phyloP scores from a whole-genome alignment of 768 basidiomycete genomes.

The Mycena metata region DNA sequence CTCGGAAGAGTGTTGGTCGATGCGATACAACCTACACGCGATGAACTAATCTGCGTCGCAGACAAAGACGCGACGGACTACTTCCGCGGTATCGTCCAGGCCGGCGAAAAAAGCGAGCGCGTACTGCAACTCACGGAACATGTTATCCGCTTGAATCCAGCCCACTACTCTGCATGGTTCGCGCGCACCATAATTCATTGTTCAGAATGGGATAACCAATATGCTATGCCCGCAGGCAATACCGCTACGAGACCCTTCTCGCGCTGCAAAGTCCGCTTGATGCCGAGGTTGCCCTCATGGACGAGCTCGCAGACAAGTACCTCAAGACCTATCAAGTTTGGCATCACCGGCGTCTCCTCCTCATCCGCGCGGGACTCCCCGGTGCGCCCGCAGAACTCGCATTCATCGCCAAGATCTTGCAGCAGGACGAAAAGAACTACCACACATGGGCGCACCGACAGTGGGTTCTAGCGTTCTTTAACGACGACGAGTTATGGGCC shows the following conservation, averaged over 20 bases:
- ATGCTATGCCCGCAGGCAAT: slow-evolving; percentile 77
- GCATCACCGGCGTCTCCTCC: slow-evolving; percentile 89
- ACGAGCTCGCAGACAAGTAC: slow-evolving; percentile 84
- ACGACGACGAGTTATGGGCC: slow-evolving; percentile 76
- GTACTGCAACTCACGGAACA: slow-evolving; percentile 90
- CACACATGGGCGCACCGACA: slow-evolving; percentile 99
- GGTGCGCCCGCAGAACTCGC: slow-evolving; percentile 77
- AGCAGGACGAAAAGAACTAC: slow-evolving; percentile 93
- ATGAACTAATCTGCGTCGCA: slow-evolving; percentile 46
- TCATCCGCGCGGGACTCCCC: slow-evolving; percentile 75
- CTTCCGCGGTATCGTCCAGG: slow-evolving; percentile 87
- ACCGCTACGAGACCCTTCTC: slow-evolving; percentile 89
- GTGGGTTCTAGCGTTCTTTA: slow-evolving; percentile 91
- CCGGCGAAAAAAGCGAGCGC: slow-evolving; percentile 82
- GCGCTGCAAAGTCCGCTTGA: slow-evolving; percentile 75
- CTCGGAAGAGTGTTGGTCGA: slow-evolving; percentile 81
- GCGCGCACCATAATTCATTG: slow-evolving; percentile 14
- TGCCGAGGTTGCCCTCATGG: slow-evolving; percentile 87
- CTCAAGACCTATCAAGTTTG: slow-evolving; percentile 99
- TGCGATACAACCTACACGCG: not conserved
- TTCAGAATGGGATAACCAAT: not conserved
- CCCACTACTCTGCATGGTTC: slow-evolving; percentile 97
- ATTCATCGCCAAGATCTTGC: slow-evolving; percentile 82
- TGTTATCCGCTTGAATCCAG: slow-evolving; percentile 93
- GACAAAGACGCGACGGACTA: slow-evolving; percentile 95